These are phyloP conservation scores for Tricholoma matsutake DNA, from an alignment of 768 basidiomycete species.

Conservation along the genomic window DNA sequence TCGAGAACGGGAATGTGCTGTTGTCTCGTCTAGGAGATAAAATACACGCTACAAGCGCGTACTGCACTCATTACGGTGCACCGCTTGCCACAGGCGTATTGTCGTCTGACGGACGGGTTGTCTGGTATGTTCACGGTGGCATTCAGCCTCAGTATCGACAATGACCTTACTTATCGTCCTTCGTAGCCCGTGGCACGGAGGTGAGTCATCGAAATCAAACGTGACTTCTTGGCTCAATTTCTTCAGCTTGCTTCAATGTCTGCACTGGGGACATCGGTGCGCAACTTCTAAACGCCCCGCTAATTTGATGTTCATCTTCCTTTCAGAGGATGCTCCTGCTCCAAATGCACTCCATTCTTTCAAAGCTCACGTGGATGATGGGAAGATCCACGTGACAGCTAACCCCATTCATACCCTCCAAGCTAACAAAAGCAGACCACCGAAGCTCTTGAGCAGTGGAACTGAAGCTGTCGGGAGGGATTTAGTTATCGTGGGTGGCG, in stretches of 20 bases:
- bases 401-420: slow-evolving; percentile 57
- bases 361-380: slow-evolving; percentile 59
- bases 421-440: slow-evolving; percentile 61
- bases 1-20: slow-evolving; percentile 75
- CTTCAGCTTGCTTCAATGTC: slow-evolving; percentile 80
- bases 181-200: slow-evolving; percentile 83
- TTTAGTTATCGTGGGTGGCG: slow-evolving; percentile 85
- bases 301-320: slow-evolving; percentile 13
- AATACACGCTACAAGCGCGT: slow-evolving; percentile 75
- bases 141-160: not conserved
- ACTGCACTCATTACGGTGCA: slow-evolving; percentile 92
- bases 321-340: slow-evolving; percentile 83
- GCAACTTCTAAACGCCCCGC: slow-evolving; percentile 18
- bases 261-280: slow-evolving; percentile 79
- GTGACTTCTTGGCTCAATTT: not conserved
- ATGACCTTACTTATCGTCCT: not conserved
- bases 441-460: slow-evolving; percentile 49
- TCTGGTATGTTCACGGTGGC: slow-evolving; percentile 60
- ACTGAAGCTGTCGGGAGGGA: slow-evolving; percentile 52
- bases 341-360: slow-evolving; percentile 78
- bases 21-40: slow-evolving; percentile 73
- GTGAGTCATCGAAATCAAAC: slow-evolving; percentile 28
- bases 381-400: slow-evolving; percentile 80
- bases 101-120: slow-evolving; percentile 72
- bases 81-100: slow-evolving; percentile 82